These are phyloP conservation scores for Cryptomeria japonica DNA, from an alignment of 75 land plant genomes.

Conservation along the genomic window DNA sequence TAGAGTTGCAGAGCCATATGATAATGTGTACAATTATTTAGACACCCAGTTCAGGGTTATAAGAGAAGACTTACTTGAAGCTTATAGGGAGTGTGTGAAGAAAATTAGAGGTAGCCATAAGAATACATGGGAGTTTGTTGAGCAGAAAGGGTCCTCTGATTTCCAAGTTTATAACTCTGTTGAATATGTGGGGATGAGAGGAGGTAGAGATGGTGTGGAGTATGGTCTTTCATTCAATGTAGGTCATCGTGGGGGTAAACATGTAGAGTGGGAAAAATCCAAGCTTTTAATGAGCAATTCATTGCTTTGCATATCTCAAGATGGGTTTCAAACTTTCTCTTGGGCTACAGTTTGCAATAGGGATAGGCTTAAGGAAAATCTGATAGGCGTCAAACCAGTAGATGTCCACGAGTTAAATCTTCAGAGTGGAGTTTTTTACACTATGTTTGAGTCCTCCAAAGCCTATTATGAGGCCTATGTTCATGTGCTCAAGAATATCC, in stretches of 20 bases:
- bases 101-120: background rate
- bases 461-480: conserved; percentile 27
- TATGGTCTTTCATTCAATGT: background rate
- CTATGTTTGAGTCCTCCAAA: conserved; percentile 20
- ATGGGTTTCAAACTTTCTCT: conserved; percentile 8
- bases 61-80: conserved; percentile 21
- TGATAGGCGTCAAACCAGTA: background rate
- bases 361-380: background rate
- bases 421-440: background rate
- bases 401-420: background rate
- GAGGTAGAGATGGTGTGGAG: background rate
- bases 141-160: background rate
- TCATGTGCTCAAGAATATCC: conserved; percentile 14
- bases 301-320: conserved; percentile 7
- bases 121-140: background rate
- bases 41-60: conserved; percentile 20
- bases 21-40: background rate
- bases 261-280: background rate
- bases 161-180: background rate
- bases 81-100: conserved; percentile 17
- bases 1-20: conserved; percentile 10
- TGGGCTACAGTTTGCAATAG: conserved; percentile 11
- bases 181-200: conserved; percentile 10
- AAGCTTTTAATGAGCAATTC: conserved; percentile 12
- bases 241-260: background rate